Evolutionary conservation across 208 protist genomes (phyloP).

Genomic region (Naegleria fowleri): DNA sequence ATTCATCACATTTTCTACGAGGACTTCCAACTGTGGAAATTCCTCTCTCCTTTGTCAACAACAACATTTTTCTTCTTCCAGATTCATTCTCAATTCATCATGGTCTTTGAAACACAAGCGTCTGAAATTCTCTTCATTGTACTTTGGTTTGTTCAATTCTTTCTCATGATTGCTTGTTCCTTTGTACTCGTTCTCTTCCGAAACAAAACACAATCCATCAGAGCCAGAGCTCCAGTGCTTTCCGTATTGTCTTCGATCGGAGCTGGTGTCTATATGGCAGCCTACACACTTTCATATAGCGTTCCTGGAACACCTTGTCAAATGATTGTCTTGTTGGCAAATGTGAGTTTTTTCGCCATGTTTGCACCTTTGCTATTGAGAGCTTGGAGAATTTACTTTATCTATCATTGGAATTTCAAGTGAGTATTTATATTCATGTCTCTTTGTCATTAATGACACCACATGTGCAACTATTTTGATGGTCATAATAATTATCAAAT

Average conservation of each 20-base stretch:
- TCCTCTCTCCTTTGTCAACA: not conserved
- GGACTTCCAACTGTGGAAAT: not conserved
- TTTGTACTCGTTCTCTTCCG: not conserved
- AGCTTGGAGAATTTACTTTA: conserved; percentile 3
- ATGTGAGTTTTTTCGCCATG: not conserved
- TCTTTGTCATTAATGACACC: too few species aligned
- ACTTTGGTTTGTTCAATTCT: not conserved
- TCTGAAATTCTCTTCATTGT: not conserved
- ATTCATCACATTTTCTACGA: too few species aligned
- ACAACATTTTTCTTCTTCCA: not conserved
- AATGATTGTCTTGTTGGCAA: not conserved
- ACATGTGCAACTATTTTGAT: too few species aligned
- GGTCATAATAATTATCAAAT: too few species aligned
- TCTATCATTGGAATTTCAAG: not conserved
- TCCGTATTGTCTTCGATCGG: not conserved
- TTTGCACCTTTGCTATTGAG: not conserved
- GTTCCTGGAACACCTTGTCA: not conserved
- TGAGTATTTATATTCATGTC: not conserved
- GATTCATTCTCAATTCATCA: not conserved
- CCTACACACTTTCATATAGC: not conserved
- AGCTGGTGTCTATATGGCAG: not conserved
- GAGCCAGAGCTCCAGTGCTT: not conserved
- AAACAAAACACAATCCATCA: not conserved
- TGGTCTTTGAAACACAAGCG: not conserved
- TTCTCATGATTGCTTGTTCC: not conserved